These are phyloP conservation scores for Lomentospora prolificans DNA, from an alignment of 2,329 filamentous ascomycete species.

Conservation along the genomic window DNA sequence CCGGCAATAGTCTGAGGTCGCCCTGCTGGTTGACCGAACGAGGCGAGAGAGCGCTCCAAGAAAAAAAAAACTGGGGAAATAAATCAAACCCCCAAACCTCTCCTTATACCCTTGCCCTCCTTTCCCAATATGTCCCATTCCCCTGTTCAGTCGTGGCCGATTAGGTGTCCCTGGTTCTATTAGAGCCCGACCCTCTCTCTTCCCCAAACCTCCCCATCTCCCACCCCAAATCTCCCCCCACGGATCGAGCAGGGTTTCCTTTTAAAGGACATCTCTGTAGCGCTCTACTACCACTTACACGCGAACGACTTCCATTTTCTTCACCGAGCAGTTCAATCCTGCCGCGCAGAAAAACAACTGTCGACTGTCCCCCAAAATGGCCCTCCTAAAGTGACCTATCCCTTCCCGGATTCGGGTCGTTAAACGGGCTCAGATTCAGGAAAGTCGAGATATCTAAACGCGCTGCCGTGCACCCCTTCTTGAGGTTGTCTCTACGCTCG, in stretches of 20 bases:
- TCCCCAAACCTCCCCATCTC: not conserved
- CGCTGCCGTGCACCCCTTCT: not conserved
- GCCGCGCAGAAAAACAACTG: not conserved
- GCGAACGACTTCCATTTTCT: conserved; percentile 2
- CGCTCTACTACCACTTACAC: not conserved
- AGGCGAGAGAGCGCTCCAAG: not conserved
- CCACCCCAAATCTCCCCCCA: not conserved
- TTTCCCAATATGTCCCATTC: not conserved
- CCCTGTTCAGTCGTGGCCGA: not conserved
- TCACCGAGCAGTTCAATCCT: not conserved
- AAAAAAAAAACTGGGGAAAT: not conserved
- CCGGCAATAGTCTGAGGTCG: not conserved
- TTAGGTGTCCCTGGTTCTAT: not conserved
- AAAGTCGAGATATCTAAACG: not conserved
- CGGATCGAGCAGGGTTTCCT: not conserved
- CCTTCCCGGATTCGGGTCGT: not conserved
- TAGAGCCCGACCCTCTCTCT: not conserved
- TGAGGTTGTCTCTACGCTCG: not conserved
- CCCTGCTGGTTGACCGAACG: not conserved
- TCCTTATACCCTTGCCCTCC: not conserved
- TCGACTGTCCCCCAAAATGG: not conserved
- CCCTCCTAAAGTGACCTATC: not conserved
- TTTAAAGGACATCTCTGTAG: not conserved
- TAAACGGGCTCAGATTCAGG: not conserved
- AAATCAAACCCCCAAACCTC: not conserved